A percentile compares a stretch with the other conserved stretches of the same genome.
Evolutionary conservation across 2,329 filamentous ascomycete species (phyloP).

Genomic region (Diaporthe eres): DNA sequence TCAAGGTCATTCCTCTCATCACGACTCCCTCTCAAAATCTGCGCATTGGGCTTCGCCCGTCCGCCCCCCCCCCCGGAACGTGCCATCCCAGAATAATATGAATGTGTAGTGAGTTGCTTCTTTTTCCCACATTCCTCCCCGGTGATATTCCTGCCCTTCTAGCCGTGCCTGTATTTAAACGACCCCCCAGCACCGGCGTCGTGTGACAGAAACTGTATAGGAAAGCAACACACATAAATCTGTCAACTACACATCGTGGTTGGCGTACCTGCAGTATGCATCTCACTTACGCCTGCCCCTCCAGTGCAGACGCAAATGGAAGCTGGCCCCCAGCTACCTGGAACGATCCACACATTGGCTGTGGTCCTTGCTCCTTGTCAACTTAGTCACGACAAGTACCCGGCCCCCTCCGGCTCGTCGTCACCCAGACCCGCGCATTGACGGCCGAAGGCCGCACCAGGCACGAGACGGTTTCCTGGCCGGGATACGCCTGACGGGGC

Average conservation of each 20-base stretch:
- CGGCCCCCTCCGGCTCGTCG: background rate
- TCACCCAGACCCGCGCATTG: background rate
- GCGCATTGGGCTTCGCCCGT: background rate
- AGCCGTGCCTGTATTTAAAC: background rate
- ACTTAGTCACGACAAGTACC: background rate
- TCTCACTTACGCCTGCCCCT: background rate
- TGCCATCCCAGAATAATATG: background rate
- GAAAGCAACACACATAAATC: background rate
- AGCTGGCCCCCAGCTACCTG: background rate
- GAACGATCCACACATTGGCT: background rate
- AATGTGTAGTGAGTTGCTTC: too few relatives aligned
- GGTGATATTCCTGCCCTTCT: too few relatives aligned
- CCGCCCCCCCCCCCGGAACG: background rate
- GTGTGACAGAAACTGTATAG: background rate
- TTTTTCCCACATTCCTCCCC: background rate
- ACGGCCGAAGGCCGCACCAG: background rate
- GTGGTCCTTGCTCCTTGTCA: too few relatives aligned
- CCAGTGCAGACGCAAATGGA: background rate
- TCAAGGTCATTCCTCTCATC: background rate
- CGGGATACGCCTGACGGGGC: slow-evolving; percentile 14
- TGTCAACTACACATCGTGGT: background rate
- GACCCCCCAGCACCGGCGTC: too few relatives aligned
- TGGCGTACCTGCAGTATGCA: background rate
- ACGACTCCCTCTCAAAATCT: background rate
- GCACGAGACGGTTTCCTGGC: background rate